Evolutionary conservation across 352 stramenopile genomes (phyloP).

Genomic region (Pythium biforme): DNA sequence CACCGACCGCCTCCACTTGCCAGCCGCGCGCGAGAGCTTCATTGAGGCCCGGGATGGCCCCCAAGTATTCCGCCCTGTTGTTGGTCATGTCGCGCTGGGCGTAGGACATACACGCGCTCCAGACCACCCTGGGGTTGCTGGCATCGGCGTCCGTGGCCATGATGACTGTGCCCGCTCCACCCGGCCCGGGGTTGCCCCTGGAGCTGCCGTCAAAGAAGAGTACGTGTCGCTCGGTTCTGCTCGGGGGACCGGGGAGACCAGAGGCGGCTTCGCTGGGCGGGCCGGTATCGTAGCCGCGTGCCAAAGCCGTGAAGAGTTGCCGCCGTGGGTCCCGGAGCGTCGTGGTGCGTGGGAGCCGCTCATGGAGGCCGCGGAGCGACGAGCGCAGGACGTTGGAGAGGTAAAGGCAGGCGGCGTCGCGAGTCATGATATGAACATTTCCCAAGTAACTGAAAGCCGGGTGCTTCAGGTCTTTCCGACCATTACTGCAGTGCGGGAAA

Average conservation of each 20-base stretch:
- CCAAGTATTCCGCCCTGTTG: constrained; percentile 15
- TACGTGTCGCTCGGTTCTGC: not conserved
- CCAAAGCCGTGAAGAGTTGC: not conserved
- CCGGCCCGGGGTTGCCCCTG: constrained; percentile 5
- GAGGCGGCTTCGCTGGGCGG: not conserved
- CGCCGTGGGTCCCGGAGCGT: not conserved
- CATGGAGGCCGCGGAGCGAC: not conserved
- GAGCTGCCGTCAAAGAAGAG: constrained; percentile 16
- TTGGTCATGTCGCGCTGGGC: constrained; percentile 3
- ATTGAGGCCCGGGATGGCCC: not conserved
- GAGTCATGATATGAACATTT: too few relatives aligned
- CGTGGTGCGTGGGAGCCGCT: not conserved
- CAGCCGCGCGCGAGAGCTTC: not conserved
- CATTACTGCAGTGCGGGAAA: too few relatives aligned
- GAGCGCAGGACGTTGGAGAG: not conserved
- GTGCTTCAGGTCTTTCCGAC: too few relatives aligned
- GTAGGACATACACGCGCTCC: constrained; percentile 9
- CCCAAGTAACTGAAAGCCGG: too few relatives aligned
- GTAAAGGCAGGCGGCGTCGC: not conserved
- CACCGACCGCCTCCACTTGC: constrained; percentile 3
- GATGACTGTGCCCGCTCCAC: not conserved
- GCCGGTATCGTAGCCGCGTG: not conserved
- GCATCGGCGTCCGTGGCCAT: not conserved
- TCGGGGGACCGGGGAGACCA: not conserved
- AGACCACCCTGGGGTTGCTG: not conserved